Evolutionary conservation across 805 yeast species (phyloP), one percentile per base, ranked within the genome.

Genomic region (Lachancea nothofagi): DNA sequence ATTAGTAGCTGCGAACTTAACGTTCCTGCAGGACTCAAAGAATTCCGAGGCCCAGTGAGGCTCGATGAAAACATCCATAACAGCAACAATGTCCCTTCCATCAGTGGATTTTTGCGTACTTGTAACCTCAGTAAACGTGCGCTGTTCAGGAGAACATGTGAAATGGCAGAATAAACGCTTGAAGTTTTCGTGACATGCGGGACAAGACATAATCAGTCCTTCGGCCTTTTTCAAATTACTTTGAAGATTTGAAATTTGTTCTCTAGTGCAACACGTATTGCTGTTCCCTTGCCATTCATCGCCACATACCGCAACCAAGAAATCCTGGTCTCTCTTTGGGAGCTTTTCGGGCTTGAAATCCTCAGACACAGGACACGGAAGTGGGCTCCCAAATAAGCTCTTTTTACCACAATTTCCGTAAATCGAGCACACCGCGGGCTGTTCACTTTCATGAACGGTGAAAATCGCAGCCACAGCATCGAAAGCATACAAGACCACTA

Each of bases 1-100:
- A 61, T 89, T 90, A 2, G 97, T 88, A 6, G 96, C 96, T 3
- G 90, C 78, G 59, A 93, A 89, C 63, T 90, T 88, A 57, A 90
- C 82, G 46, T 80, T 78, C 50, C 83, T 83, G 65, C 98, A 90
- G 1, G 96, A 85, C 41, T 88, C 83, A 56, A 67, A 90, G 52
- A 90, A 77, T 1, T 53, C 66, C 0, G 69, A 52, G 0, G 95
- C 96, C 67, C 77, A 76, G 1, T 52, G 52, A 1, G 74, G 68
- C 42, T 75, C 76, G 4, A 86, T 75, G 51, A 55, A 80, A 50
- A 78, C 78, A 31, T 78, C 75, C 33, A 88, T 62, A 55, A 83
- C 95, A 1, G 80, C 71, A 1, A 88, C 96, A 4, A 86, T 73
- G 0, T 69, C 74, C 9, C 80, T 73, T n/a, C 59, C 52, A 4